Percentiles rank a stretch among this genome's conserved stretches.
Conservation (phyloP, 345 rosid species). For the Brassica nigra region DNA sequence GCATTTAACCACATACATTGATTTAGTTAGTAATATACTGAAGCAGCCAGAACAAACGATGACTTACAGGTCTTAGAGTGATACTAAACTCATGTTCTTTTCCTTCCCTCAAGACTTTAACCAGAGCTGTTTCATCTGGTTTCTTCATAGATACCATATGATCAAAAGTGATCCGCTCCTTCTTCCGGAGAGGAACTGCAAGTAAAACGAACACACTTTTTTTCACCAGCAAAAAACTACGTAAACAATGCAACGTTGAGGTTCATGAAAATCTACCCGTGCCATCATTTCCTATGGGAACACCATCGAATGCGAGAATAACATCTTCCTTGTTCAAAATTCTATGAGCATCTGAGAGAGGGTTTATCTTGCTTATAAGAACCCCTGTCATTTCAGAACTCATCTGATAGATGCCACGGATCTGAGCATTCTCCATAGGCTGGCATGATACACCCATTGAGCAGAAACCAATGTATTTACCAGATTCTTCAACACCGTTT, state of each 20-base stretch:
- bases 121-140: conserved; percentile 62
- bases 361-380: conserved; percentile 81
- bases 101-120: conserved; percentile 71
- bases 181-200: conserved; percentile 84
- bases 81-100: conserved; percentile 59
- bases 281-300: conserved; percentile 87
- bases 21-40: background rate
- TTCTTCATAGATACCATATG: conserved; percentile 92
- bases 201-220: conserved; percentile 25
- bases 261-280: conserved; percentile 52
- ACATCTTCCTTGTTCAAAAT: conserved; percentile 76
- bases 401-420: conserved; percentile 68
- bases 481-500: conserved; percentile 67
- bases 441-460: conserved; percentile 86
- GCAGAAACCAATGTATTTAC: conserved; percentile 77
- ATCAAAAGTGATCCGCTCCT: conserved; percentile 86
- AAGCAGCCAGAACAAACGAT: background rate
- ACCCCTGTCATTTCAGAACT: conserved; percentile 73
- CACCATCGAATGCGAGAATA: conserved; percentile 74
- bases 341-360: conserved; percentile 60
- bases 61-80: conserved; percentile 68
- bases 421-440: conserved; percentile 76
- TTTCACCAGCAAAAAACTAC: background rate
- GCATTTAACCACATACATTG: background rate
- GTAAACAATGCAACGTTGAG: background rate